Conservation (phyloP, 164 flowering plant species). For the Paratinospora sagittata region DNA sequence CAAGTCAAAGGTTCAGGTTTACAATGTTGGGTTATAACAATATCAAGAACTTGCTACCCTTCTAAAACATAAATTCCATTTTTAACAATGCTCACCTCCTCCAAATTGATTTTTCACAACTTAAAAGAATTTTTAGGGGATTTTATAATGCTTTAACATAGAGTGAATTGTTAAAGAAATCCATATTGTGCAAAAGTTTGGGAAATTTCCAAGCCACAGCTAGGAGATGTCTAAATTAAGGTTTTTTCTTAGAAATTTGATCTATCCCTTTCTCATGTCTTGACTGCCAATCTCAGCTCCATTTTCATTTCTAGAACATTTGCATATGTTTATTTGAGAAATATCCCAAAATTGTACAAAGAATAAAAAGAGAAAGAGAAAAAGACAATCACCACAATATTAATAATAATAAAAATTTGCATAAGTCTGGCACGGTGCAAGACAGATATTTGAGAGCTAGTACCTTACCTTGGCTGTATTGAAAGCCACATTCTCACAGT, state of each 20-base stretch:
- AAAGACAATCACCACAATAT: not conserved
- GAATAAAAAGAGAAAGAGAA: too few relatives aligned
- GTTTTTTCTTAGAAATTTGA: not conserved
- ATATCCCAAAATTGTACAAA: not conserved
- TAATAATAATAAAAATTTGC: not conserved
- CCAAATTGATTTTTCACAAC: too few relatives aligned
- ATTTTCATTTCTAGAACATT: not conserved
- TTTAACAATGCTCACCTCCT: too few relatives aligned
- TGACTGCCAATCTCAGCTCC: not conserved
- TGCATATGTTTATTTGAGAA: not conserved
- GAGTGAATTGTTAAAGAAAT: too few relatives aligned
- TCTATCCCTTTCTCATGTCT: not conserved
- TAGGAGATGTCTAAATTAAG: not conserved
- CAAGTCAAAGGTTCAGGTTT: too few relatives aligned
- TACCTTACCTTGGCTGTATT: constrained; percentile 77
- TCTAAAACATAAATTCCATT: too few relatives aligned
- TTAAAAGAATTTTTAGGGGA: too few relatives aligned
- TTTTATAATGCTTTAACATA: too few relatives aligned
- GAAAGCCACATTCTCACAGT: constrained; percentile 65
- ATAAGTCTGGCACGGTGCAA: not conserved
- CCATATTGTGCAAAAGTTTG: not conserved
- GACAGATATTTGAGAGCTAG: not conserved
- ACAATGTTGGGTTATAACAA: too few relatives aligned
- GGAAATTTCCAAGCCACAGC: not conserved
- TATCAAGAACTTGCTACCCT: too few relatives aligned